phyloP scores from a whole-genome alignment of 2,329 filamentous ascomycete species.

The Sarocladium strictum region DNA sequence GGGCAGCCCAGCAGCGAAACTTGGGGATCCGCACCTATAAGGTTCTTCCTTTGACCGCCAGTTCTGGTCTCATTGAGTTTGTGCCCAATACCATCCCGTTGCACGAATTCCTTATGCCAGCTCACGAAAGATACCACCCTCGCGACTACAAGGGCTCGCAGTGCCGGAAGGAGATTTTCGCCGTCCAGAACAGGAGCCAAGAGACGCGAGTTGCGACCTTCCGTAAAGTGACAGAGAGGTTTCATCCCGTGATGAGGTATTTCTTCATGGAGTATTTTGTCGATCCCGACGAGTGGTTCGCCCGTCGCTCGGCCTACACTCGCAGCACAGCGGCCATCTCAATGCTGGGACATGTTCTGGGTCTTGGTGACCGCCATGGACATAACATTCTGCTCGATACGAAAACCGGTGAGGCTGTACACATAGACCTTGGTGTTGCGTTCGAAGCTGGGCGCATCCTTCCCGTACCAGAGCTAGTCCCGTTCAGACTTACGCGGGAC shows the following conservation, averaged over 20 bases:
- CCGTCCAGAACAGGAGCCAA: conserved; percentile 62
- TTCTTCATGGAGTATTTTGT: conserved; percentile 96
- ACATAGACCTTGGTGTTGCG: conserved; percentile 94
- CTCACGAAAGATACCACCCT: conserved; percentile 81
- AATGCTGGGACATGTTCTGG: conserved; percentile 88
- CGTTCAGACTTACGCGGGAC: conserved; percentile 89
- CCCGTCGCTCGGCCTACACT: conserved; percentile 81
- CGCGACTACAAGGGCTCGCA: conserved; percentile 70
- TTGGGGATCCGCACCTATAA: conserved; percentile 95
- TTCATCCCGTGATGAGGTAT: conserved; percentile 90
- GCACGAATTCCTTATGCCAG: conserved; percentile 86
- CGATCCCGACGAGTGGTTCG: conserved; percentile 95
- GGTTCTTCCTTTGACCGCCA: conserved; percentile 79
- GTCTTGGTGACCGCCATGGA: conserved; percentile 88
- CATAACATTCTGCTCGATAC: conserved; percentile 95
- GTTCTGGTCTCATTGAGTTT: conserved; percentile 92
- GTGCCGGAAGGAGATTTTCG: conserved; percentile 74
- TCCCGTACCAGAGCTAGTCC: conserved; percentile 90
- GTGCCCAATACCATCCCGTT: conserved; percentile 89
- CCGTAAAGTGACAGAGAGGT: conserved; percentile 70
- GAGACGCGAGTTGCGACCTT: conserved; percentile 70
- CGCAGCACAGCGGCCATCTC: conserved; percentile 91
- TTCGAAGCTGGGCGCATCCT: conserved; percentile 97
- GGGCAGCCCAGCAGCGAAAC: conserved; percentile 79
- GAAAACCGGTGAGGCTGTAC: conserved; percentile 85